Evolutionary conservation across 179 eudicot species (phyloP), one percentile per base, ranked within the genome.

Genomic region (Sideroxylon spinosum): DNA sequence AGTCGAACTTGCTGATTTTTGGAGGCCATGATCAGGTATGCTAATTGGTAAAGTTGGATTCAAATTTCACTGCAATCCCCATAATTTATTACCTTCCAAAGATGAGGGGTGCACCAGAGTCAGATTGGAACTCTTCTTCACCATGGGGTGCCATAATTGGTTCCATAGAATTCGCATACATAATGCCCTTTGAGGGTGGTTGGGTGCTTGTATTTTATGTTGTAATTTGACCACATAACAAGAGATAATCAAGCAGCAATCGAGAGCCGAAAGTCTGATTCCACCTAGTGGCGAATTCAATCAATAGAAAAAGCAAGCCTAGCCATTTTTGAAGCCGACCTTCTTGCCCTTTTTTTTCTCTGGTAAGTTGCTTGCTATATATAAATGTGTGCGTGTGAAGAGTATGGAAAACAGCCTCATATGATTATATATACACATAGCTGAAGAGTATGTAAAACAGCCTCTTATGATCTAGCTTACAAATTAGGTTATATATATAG

Each of bases 221-320:
- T 70, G 57, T 49, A 70, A 20, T 48, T 70, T 37, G 29, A 50
- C 71, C 0, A 70, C 9, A 22, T 20, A n/a, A 48, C 32, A 10
- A 49, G 22, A n/a, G n/a, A 29, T 9, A 46, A 53, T 20, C 0
- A 74, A 22, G 7, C 59, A 28, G 59, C 59, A 55, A 55, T 55
- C 59, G 5, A 59, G 63, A 59, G 23, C 25, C 25, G 26, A 19
- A 19, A 25, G 25, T 19, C 9, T 59, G 63, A n/a, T 59, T 19
- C 63, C 63, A 59, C 25, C 63, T 59, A n/a, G 63, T 59, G 63
- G 63, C 6, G 25, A n/a, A 59, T 59, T 59, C 63, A 59, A 59
- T 25, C 63, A 19, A 59, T 9, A 5, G 25, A 59, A 22, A 55
- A 59, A 59, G 25, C 25, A 59, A n/a, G 23, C 25, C 25, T 19